These are phyloP conservation scores for Colletotrichum siamense DNA, from an alignment of 2,329 filamentous ascomycete species.

Conservation along the genomic window DNA sequence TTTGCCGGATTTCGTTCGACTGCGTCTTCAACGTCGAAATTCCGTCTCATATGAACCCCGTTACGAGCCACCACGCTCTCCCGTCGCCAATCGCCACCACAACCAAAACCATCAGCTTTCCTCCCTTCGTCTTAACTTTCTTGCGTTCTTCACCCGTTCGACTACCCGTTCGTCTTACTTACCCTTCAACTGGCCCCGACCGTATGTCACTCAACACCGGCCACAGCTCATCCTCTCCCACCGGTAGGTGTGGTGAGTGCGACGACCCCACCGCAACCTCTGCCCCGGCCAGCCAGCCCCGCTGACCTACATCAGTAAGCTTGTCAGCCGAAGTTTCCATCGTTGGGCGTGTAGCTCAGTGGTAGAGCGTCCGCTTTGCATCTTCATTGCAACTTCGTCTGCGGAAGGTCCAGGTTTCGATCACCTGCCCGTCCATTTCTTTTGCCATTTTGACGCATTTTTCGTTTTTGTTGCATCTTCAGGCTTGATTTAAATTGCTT, in stretches of 20 bases:
- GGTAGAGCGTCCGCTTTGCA: slow-evolving; percentile 6
- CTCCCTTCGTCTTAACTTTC: not conserved
- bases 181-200: not conserved
- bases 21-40: not conserved
- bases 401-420: slow-evolving; percentile 9
- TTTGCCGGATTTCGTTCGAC: not conserved
- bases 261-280: not conserved
- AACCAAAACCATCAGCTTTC: not conserved
- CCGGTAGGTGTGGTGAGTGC: not conserved
- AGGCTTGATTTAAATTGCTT: not conserved
- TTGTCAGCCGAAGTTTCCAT: not conserved
- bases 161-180: not conserved
- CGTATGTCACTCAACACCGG: not conserved
- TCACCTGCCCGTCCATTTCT: not conserved
- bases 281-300: not conserved
- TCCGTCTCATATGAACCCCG: not conserved
- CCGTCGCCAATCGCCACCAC: not conserved
- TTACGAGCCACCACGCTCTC: not conserved
- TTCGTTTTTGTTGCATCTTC: not conserved
- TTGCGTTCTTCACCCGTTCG: not conserved
- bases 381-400: not conserved
- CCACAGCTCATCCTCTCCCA: not conserved
- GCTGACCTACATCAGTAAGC: not conserved
- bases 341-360: slow-evolving; percentile 1
- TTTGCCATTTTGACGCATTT: not conserved